Conservation (phyloP, 2,329 filamentous ascomycete species). For the Xylaria sp. region DNA sequence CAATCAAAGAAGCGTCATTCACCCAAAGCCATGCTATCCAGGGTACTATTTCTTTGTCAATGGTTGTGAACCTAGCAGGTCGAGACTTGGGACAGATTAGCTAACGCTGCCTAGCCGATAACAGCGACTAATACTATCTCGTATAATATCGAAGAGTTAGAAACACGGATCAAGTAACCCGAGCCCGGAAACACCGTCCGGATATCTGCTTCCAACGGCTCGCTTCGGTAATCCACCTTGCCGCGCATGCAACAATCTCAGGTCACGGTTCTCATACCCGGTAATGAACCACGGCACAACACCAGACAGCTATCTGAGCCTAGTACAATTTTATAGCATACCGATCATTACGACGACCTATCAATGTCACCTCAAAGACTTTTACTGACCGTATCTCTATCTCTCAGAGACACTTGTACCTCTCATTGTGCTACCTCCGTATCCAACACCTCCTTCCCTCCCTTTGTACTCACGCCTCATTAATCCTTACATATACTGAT, state of each 20-base stretch:
- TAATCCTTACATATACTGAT: constrained; percentile 1
- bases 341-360: background rate
- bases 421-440: constrained; percentile 6
- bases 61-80: constrained; percentile 8
- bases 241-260: background rate
- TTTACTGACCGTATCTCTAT: constrained; percentile 1
- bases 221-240: constrained; percentile 6
- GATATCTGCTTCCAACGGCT: constrained; percentile 15
- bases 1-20: background rate
- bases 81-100: background rate
- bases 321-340: background rate
- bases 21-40: constrained; percentile 1
- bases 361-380: background rate
- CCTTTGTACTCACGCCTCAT: background rate
- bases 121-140: background rate
- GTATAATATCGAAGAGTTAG: background rate
- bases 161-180: background rate
- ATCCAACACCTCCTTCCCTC: background rate
- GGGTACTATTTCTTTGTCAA: background rate
- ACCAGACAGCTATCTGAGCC: background rate
- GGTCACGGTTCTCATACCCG: background rate
- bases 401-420: background rate
- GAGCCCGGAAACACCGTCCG: background rate
- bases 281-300: constrained; percentile 8
- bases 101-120: background rate